Base-by-base conservation (phyloP, 441 rosid genomes). In the Metrosideros polymorpha region DNA sequence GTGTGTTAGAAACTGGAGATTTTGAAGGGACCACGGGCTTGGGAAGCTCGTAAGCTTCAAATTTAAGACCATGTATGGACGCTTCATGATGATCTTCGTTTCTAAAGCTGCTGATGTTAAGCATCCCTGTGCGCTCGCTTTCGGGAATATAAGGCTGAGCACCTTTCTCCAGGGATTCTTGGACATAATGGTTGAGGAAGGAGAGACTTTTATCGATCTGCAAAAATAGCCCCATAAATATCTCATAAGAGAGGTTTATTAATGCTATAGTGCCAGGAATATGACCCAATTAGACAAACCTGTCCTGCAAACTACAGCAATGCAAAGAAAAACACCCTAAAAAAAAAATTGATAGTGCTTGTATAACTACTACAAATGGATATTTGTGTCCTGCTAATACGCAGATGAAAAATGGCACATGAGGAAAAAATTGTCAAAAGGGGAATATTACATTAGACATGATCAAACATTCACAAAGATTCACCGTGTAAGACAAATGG, bases 41-140 rank as follows among this genome's bases (percentile, higher is more conserved):
- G 63, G 98, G 98, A 90, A 94, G 94, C 91, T 98, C 99, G 86
- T 96, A 96, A 55, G 99, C 99, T 92, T 96, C 99, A 39, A 98
- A 98, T 90, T 95, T 92, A 84, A 98, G 99, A 90, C 95, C 91
- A 79, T 96, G 99, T 82, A 93, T 85, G 86, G 95, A 88, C 83
- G 85, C 90, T 87, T 94, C 98, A 52, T 91, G 95, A 54, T 91
- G 95, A 75, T 93, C 95, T 85, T 93, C 94, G 84, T 89, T 90
- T 87, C 92, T 90, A 89, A 92, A 93, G 89, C 91, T 91, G 86
- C 92, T 91, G 30, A 90, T 84, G 88, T 91, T 87, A 77, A 84
- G 84, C 86, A 89, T 88, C 49, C 96, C 96, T 32, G 90, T 91
- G n/a, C 99, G 96, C 66, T 93, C 95, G 63, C 89, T 92, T 91